Percentiles rank a stretch among this genome's conserved stretches.
These are phyloP conservation scores for Penicillium mononematosum DNA, from an alignment of 495 filamentous ascomycete species.

Conservation along the genomic window DNA sequence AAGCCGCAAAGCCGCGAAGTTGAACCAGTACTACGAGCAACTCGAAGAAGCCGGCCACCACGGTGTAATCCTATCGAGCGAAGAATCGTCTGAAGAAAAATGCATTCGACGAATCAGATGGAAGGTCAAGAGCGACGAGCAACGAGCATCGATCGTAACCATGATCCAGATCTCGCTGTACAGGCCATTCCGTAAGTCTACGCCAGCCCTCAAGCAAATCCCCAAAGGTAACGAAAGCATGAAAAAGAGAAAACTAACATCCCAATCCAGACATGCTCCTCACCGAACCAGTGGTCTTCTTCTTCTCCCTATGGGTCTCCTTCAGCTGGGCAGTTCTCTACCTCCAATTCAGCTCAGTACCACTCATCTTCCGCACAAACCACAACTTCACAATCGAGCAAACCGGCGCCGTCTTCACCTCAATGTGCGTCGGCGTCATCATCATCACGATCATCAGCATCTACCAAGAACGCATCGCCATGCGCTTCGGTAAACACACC, in stretches of 20 bases:
- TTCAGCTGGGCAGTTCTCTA: conserved; percentile 93
- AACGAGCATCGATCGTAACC: conserved; percentile 62
- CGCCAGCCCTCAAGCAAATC: neutral
- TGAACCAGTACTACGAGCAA: conserved; percentile 80
- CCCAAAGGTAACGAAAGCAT: neutral
- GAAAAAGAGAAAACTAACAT: conserved; percentile 4
- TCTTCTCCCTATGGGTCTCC: conserved; percentile 86
- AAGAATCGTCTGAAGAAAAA: conserved; percentile 32
- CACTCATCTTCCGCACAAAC: conserved; percentile 69
- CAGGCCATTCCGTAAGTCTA: conserved; percentile 66
- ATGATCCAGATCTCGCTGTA: conserved; percentile 75
- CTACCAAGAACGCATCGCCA: conserved; percentile 62
- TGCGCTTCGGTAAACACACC: conserved; percentile 40
- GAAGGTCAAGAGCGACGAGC: conserved; percentile 82
- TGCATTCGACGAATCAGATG: conserved; percentile 66
- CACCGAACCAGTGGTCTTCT: conserved; percentile 93
- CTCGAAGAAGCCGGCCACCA: conserved; percentile 65
- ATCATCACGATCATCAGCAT: conserved; percentile 72
- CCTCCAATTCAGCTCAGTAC: conserved; percentile 75
- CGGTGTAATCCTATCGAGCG: conserved; percentile 53
- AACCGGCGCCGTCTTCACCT: conserved; percentile 68
- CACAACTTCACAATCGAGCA: conserved; percentile 69
- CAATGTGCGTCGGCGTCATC: conserved; percentile 66
- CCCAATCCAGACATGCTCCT: conserved; percentile 61
- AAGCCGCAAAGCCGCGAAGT: conserved; percentile 64